Base-by-base conservation (phyloP, 1,139 yeast genomes). In the Tardiomyces blankii region DNA sequence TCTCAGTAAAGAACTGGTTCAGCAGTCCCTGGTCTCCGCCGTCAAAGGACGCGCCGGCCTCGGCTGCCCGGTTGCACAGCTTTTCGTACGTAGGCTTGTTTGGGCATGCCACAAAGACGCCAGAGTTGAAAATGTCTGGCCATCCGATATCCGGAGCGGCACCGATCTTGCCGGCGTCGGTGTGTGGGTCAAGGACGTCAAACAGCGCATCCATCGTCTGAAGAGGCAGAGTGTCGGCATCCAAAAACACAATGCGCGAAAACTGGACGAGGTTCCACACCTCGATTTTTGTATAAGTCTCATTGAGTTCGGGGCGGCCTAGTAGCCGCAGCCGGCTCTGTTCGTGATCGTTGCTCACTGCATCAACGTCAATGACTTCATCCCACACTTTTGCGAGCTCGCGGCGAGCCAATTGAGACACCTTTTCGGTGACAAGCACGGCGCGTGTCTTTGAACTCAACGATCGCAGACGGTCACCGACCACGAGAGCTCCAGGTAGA, bases 61-160 rank as follows among this genome's bases (percentile, higher is more conserved):
- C 73, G 69, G 46, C 72, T 65, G 32, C 64, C 51, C 47, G 65
- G 48, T 48, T 43, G 7, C 47, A 46, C 50, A 87, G 67, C 14
- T 69, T 67, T 2, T 64, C 52, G 56, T 70, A 82, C 41, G 72
- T 75, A 0, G 58, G 53, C 6, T 55, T 42, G 54, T 74, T 71
- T 1, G 96, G 96, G 39, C 72, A 72, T 40, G 85, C 66, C 8
- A 81, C 71, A 61, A 91, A 73, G 39, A 91, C 79, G 8, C 97
- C 97, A 21, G 94, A 80, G 65, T 91, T 91, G 72, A 91, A 91
- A 56, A 86, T 75, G 64, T 91, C 97, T 1, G 97, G 97, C 81
- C 96, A 91, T 16, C 97, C 96, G 25, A 82, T 73, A 65, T 91
- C 97, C 0, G 96, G 93, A n/a, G 86, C 73, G 0, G 96, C 97